Evolutionary conservation across 2,329 filamentous ascomycete species (phyloP).

Genomic region (Pezicula neosporulosa): DNA sequence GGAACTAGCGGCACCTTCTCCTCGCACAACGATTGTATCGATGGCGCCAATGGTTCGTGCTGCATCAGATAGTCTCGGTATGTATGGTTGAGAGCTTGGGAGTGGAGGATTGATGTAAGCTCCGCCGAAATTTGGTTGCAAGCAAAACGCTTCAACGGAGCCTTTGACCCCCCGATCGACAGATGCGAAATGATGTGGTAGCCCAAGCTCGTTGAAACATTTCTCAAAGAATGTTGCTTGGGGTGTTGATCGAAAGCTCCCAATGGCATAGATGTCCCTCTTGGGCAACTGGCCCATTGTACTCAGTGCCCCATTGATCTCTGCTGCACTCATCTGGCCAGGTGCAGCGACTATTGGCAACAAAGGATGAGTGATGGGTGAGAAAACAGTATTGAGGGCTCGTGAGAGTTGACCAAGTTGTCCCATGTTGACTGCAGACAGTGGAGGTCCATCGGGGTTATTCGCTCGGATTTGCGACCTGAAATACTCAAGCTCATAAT

Average conservation of each 20-base stretch:
- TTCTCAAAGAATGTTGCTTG: conserved; percentile 85
- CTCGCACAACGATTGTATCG: conserved; percentile 72
- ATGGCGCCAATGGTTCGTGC: conserved; percentile 76
- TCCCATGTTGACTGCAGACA: conserved; percentile 86
- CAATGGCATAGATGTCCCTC: conserved; percentile 78
- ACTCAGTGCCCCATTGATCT: conserved; percentile 77
- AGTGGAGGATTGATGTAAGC: conserved; percentile 77
- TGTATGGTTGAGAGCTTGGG: conserved; percentile 52
- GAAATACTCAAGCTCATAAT: conserved; percentile 89
- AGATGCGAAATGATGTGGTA: conserved; percentile 77
- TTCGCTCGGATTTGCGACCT: conserved; percentile 70
- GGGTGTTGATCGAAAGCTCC: conserved; percentile 63
- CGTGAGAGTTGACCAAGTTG: conserved; percentile 81
- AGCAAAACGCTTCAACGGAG: conserved; percentile 68
- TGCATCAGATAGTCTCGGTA: conserved; percentile 68
- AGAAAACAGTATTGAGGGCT: conserved; percentile 81
- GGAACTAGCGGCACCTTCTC: conserved; percentile 42
- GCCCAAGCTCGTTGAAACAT: conserved; percentile 76
- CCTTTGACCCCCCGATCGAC: conserved; percentile 68
- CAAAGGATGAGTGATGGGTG: conserved; percentile 81
- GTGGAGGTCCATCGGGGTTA: conserved; percentile 65
- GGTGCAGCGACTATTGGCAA: conserved; percentile 82
- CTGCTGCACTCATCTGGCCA: conserved; percentile 79
- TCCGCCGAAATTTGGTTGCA: conserved; percentile 74
- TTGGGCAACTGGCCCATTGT: conserved; percentile 78